Base-by-base conservation (phyloP, 371 early-diverging fungal species). In the Apophysomyces sp. region DNA sequence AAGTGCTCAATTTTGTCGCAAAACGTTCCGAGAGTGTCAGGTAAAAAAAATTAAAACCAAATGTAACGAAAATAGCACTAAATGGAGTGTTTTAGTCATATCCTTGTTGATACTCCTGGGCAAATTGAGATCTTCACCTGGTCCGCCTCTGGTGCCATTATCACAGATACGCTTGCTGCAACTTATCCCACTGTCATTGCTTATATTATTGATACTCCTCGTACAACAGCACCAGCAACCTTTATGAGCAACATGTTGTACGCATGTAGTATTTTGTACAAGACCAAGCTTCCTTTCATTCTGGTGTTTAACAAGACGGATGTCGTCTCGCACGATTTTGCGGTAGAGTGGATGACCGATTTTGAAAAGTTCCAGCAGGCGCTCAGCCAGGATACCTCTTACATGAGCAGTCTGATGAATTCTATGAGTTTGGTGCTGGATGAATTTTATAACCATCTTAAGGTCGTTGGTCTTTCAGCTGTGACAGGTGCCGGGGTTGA, bases 221-320 rank as follows among this genome's bases (percentile, higher is more conserved):
- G 96, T 32, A 94, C 96, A 2, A 88, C 94, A 26, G 82, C 87
- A 55, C 98, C 98, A 8, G 94, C 94, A 28, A 98, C 99, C 1
- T 99, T 99, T 76, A 99, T 99, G 95, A 93, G 94, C 66, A 99
- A 99, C 79, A 99, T 99, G 99, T 81, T 99, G 54, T 99, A 99
- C 78, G 99, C 99, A 11, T 96, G 98, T 60, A 83, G 86, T 68
- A 94, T 98, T 68, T 84, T 97, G 32, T 98, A 97, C 87, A 97
- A 98, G 76, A 96, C 98, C 30, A 91, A 94, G 66, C 78, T 98
- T 31, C 98, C 98, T 5, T 94, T 99, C 58, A 83, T 99, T 31
- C 74, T 98, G 49, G 94, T 95, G 4, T 98, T 99, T 80, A 99
- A 99, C 88, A 99, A 99, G 80, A 92, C 92, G 0, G 99, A 99